Evolutionary conservation across 2,329 filamentous ascomycete genomes (phyloP), one percentile per base, ranked within the genome.

Genomic region (Fusarium verticillioides): DNA sequence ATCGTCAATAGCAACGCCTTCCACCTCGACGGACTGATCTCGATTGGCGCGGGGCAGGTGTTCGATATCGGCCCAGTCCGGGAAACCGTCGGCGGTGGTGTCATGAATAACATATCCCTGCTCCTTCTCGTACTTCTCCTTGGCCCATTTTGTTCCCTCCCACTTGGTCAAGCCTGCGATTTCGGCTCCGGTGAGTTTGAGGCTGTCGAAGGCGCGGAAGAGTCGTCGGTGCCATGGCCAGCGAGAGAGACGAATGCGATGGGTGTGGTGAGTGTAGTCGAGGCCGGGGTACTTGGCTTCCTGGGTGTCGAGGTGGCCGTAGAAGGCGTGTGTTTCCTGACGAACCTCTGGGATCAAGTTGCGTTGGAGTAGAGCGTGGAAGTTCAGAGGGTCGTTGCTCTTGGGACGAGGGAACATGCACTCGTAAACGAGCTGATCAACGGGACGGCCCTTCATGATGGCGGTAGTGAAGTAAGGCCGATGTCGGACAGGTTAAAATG

Each of bases 81-180:
- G 83, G 64, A 95, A 91, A 30, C 88, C 91, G 76, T 93, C 91
- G 58, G 88, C 89, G 3, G 92, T 91, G 10, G 93, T 94, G 78
- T 96, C 93, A 53, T 84, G 82, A 70, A 96, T 94, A 36, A 83
- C 83, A 66, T 93, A 87, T 39, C 90, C 90, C 77, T 94, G 92
- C 78, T 95, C 93, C 64, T 88, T 87, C 84, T 96, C 93, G 79
- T 91, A 96, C 61, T 93, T 89, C 79, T 95, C 92, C 79, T 94
- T 92, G 69, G 93, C 93, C 93, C 93, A 95, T 70, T 91, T 90
- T 15, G 93, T 95, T 64, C 93, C 93, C 83, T 95, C 93, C 93
- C 93, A 96, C 78, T 93, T 92, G 66, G 93, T 95, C 79, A 95
- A 85, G 54, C 86, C 85, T 60, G 89, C 86, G 75, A 96, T 94